A percentile compares a stretch with the other conserved stretches of the same genome.
phyloP scores from a whole-genome alignment of 2,329 filamentous ascomycete species.

The Colletotrichum sp. region DNA sequence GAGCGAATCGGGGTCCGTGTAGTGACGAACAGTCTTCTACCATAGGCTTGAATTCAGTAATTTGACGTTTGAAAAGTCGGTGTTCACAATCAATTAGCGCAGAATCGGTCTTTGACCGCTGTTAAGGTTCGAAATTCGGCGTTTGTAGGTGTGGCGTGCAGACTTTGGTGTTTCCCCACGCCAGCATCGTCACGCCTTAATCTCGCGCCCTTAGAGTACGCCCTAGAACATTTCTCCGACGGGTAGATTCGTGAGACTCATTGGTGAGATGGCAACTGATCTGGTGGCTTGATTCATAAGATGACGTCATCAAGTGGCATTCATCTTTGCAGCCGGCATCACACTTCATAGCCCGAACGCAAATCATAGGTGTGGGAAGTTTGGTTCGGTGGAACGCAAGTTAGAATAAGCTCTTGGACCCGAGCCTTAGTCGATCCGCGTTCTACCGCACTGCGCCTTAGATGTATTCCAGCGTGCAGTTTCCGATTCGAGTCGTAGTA shows the following conservation, averaged over 20 bases:
- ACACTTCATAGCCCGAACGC: background rate
- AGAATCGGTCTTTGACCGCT: background rate
- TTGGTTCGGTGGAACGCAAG: background rate
- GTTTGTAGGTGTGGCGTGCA: background rate
- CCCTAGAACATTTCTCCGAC: background rate
- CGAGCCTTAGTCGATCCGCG: background rate
- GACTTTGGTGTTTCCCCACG: background rate
- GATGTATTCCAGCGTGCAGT: background rate
- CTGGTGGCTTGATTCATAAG: background rate
- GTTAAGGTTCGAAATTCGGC: background rate
- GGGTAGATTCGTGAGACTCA: background rate
- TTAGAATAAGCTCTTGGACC: background rate
- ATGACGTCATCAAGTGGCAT: background rate
- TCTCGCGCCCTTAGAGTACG: background rate
- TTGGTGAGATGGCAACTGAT: background rate
- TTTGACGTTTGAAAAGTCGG: background rate
- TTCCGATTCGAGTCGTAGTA: background rate
- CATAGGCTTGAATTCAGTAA: background rate
- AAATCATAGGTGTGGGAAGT: background rate
- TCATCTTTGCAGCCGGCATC: background rate
- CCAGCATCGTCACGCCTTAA: background rate
- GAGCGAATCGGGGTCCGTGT: background rate
- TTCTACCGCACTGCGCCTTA: background rate
- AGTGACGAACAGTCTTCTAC: background rate
- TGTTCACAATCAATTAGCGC: background rate